phyloP scores from a whole-genome alignment of 2,329 filamentous ascomycete genomes.

The Xylariaceae sp. region DNA sequence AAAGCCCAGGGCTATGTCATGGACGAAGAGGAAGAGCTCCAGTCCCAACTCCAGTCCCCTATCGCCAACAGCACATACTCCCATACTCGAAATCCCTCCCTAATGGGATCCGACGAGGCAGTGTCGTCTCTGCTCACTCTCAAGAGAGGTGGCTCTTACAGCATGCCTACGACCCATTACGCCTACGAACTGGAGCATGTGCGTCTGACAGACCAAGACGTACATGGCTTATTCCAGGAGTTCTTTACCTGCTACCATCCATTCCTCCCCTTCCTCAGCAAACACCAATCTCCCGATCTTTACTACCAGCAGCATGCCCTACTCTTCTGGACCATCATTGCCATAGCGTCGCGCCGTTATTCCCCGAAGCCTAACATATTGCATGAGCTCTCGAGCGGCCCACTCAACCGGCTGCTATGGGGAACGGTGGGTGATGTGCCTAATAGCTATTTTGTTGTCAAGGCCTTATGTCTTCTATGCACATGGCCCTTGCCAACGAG shows the following conservation, averaged over 20 bases:
- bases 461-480: constrained; percentile 72
- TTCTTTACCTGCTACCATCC: constrained; percentile 74
- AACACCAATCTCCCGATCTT: constrained; percentile 60
- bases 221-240: constrained; percentile 62
- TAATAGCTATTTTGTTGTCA: constrained; percentile 74
- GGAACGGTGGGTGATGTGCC: constrained; percentile 71
- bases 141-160: constrained; percentile 60
- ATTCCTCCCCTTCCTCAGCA: constrained; percentile 70
- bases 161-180: constrained; percentile 49
- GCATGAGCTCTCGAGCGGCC: constrained; percentile 58
- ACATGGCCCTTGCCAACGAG: constrained; percentile 81
- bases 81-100: constrained; percentile 56
- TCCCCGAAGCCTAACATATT: constrained; percentile 58
- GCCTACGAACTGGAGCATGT: constrained; percentile 59
- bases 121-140: constrained; percentile 62
- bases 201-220: constrained; percentile 58
- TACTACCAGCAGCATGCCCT: constrained; percentile 74
- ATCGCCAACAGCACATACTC: constrained; percentile 52
- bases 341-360: constrained; percentile 69
- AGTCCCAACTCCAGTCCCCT: constrained; percentile 54
- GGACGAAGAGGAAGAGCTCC: constrained; percentile 50
- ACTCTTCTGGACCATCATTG: constrained; percentile 79
- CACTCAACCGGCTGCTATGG: constrained; percentile 68
- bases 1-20: constrained; percentile 53
- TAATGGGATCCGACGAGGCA: constrained; percentile 64